These are phyloP conservation scores for Flaveria robusta DNA, from an alignment of 129 eudicot species.

Conservation along the genomic window DNA sequence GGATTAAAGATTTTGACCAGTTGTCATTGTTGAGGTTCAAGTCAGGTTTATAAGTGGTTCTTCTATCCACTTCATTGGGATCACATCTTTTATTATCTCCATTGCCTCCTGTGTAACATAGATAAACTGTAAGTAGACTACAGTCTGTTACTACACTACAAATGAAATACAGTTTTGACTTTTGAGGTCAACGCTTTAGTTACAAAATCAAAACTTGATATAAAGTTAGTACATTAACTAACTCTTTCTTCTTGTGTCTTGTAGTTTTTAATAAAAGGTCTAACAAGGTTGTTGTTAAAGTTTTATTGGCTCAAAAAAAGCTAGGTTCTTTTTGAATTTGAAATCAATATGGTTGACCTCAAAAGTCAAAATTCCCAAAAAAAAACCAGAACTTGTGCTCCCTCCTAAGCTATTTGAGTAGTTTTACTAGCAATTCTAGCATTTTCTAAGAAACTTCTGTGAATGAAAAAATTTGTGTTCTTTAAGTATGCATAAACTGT, in stretches of 20 bases:
- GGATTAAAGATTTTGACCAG: slow-evolving; percentile 37
- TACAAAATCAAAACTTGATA: not conserved
- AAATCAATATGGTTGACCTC: slow-evolving; percentile 14
- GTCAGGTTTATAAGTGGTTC: slow-evolving; percentile 54
- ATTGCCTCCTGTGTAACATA: slow-evolving; percentile 33
- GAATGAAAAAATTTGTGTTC: slow-evolving; percentile 11
- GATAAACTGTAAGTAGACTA: not conserved
- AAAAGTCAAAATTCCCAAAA: slow-evolving; percentile 7
- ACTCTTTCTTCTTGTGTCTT: not conserved
- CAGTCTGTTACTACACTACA: too few species aligned
- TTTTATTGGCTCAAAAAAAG: not conserved
- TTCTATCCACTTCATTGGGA: slow-evolving; percentile 44
- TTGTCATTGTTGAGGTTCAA: slow-evolving; percentile 28
- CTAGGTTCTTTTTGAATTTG: not conserved
- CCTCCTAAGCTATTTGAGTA: not conserved
- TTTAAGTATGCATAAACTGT: slow-evolving; percentile 15
- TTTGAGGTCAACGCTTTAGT: slow-evolving; percentile 21
- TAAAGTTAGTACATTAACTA: not conserved
- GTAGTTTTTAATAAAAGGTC: not conserved
- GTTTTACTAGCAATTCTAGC: slow-evolving; percentile 22
- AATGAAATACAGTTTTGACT: slow-evolving; percentile 30
- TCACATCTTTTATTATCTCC: slow-evolving; percentile 35
- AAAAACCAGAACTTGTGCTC: not conserved
- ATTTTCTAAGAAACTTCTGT: slow-evolving; percentile 19
- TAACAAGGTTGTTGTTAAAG: not conserved